Evolutionary conservation across 768 basidiomycete species (phyloP).

Genomic region (Mycena polygramma): DNA sequence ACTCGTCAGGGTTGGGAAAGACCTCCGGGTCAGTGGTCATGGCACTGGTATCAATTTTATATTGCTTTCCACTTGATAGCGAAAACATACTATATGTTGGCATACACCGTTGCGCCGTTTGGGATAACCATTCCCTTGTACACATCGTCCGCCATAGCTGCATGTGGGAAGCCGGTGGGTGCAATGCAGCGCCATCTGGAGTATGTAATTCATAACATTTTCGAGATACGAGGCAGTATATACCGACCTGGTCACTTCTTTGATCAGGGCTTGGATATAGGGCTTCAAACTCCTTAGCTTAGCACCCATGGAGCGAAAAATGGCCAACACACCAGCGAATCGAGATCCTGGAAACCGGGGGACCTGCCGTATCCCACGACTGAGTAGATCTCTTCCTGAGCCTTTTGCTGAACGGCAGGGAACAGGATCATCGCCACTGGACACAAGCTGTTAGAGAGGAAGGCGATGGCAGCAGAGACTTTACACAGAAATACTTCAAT

Average conservation of each 20-base stretch:
- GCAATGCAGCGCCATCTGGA: constrained; percentile 46
- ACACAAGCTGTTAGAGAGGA: constrained; percentile 33
- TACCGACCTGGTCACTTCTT: background rate
- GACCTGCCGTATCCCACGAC: no score
- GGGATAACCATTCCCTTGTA: constrained; percentile 55
- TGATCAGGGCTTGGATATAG: constrained; percentile 1
- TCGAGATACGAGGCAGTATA: background rate
- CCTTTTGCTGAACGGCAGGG: constrained; percentile 47
- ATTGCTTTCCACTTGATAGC: background rate
- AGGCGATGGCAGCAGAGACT: background rate
- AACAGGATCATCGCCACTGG: constrained; percentile 50
- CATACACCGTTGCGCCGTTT: constrained; percentile 42
- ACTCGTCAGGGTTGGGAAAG: constrained; percentile 22
- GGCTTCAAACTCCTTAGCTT: background rate
- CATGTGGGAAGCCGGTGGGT: constrained; percentile 51
- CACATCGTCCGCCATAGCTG: constrained; percentile 49
- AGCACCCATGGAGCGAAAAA: background rate
- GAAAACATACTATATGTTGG: constrained; percentile 20
- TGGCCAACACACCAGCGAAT: constrained; percentile 2
- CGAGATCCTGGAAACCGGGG: no score
- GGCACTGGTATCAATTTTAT: background rate
- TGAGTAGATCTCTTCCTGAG: constrained; percentile 51
- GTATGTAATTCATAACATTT: background rate
- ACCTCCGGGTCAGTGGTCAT: constrained; percentile 22
- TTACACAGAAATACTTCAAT: constrained; percentile 11